phyloP scores from a whole-genome alignment of 257 asterid genomes.

The Ballota nigra region DNA sequence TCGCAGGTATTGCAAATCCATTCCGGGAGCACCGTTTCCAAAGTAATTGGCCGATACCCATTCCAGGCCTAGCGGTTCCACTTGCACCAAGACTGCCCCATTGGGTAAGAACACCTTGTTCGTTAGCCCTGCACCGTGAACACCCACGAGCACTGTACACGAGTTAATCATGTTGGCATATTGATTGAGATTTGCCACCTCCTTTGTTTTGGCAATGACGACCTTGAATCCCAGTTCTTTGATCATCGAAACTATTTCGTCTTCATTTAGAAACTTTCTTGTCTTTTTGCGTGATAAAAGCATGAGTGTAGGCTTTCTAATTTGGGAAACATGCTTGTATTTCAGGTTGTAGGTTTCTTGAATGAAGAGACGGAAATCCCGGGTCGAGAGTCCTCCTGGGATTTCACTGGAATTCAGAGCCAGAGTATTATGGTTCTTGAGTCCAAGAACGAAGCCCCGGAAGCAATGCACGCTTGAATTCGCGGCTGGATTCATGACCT shows the following conservation, averaged over 20 bases:
- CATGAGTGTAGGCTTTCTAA: slow-evolving; percentile 29
- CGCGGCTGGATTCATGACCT: slow-evolving; percentile 36
- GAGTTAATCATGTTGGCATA: slow-evolving; percentile 37
- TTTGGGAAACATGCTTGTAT: slow-evolving; percentile 29
- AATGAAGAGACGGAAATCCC: slow-evolving; percentile 39
- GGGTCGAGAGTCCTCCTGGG: slow-evolving; percentile 40
- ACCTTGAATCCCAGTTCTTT: slow-evolving; percentile 50
- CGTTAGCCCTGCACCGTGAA: slow-evolving; percentile 63
- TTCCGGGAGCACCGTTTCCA: slow-evolving; percentile 42
- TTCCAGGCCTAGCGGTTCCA: slow-evolving; percentile 42
- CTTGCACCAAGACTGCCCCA: slow-evolving; percentile 48
- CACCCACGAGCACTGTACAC: slow-evolving; percentile 55
- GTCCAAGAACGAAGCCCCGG: slow-evolving; percentile 47
- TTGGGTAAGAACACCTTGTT: slow-evolving; percentile 54
- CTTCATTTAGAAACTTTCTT: slow-evolving; percentile 50
- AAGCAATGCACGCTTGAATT: slow-evolving; percentile 48
- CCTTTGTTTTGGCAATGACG: slow-evolving; percentile 18
- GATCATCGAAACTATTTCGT: slow-evolving; percentile 38
- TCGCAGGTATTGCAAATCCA: slow-evolving; percentile 47
- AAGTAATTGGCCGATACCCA: slow-evolving; percentile 41
- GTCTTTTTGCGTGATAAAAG: slow-evolving; percentile 42
- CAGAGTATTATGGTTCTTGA: slow-evolving; percentile 42
- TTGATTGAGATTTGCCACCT: slow-evolving; percentile 26
- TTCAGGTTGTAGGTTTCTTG: slow-evolving; percentile 28
- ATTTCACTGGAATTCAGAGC: slow-evolving; percentile 37